These are phyloP conservation scores for Strigomonas oncopelti DNA, from an alignment of 208 protist genomes.

Conservation along the genomic window DNA sequence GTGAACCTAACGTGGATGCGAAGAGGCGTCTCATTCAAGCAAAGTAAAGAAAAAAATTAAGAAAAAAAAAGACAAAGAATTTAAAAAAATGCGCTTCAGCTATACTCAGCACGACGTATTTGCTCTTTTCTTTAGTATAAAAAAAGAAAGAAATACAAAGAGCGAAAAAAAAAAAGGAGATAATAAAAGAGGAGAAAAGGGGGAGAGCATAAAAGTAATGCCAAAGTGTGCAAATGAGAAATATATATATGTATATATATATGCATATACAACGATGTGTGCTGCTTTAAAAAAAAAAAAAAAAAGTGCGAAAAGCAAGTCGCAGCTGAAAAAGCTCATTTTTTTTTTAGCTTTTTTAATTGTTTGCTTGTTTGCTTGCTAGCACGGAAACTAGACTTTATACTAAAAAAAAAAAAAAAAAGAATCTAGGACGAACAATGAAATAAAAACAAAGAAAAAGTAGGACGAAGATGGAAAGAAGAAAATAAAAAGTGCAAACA, in stretches of 20 bases:
- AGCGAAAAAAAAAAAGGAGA: neutral
- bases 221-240: neutral
- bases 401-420: neutral
- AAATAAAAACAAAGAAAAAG: no score
- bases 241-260: neutral
- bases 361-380: no score
- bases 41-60: neutral
- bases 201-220: neutral
- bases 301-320: neutral
- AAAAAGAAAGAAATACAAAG: neutral
- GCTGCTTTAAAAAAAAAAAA: conserved; percentile 14
- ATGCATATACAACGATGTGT: conserved; percentile 6
- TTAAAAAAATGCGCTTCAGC: neutral
- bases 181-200: conserved; percentile 3
- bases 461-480: no score
- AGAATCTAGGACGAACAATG: neutral
- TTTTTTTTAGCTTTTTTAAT: no score
- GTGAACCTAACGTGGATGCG: neutral
- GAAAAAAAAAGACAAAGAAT: neutral
- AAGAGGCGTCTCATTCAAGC: neutral
- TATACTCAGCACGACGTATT: neutral
- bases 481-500: neutral
- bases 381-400: neutral
- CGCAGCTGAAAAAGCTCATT: neutral
- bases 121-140: neutral